These are phyloP conservation scores for Geotrichum phurueaensis DNA, from an alignment of 1,139 yeast species.

Conservation along the genomic window DNA sequence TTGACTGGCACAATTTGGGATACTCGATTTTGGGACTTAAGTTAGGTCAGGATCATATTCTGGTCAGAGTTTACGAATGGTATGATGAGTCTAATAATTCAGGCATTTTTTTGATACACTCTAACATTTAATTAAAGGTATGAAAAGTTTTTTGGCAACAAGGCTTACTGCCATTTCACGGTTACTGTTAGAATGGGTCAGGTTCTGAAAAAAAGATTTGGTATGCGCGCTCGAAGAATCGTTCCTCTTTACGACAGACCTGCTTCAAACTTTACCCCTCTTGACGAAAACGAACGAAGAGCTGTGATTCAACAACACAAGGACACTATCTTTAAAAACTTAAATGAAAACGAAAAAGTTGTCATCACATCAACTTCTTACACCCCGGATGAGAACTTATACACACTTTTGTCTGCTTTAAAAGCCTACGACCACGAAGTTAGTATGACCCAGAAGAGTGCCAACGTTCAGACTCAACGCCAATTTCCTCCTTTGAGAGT, in stretches of 20 bases:
- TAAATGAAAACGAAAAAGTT: conserved; percentile 47
- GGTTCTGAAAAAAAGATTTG: conserved; percentile 53
- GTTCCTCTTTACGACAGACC: conserved; percentile 39
- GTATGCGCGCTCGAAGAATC: conserved; percentile 39
- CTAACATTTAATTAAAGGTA: conserved; percentile 21
- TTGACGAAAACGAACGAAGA: conserved; percentile 32
- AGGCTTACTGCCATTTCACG: conserved; percentile 65
- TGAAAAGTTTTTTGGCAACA: conserved; percentile 46
- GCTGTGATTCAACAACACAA: conserved; percentile 37
- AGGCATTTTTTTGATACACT: not conserved
- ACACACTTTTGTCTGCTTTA: conserved; percentile 62
- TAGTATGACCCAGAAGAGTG: not conserved
- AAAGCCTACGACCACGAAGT: conserved; percentile 46
- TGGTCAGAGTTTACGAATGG: conserved; percentile 52
- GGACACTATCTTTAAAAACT: conserved; percentile 39
- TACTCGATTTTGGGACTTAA: conserved; percentile 73
- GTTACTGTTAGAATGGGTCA: conserved; percentile 73
- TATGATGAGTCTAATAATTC: not conserved
- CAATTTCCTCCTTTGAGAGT: conserved; percentile 50
- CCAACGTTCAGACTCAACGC: conserved; percentile 1
- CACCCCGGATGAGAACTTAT: conserved; percentile 91
- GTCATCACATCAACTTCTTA: conserved; percentile 85
- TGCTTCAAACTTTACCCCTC: conserved; percentile 58
- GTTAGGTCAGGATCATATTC: conserved; percentile 49
- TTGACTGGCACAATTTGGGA: conserved; percentile 97